A percentile compares a stretch with the other conserved stretches of the same genome.
These are phyloP conservation scores for Didymella glomerata DNA, from an alignment of 2,329 filamentous ascomycete species.

Conservation along the genomic window DNA sequence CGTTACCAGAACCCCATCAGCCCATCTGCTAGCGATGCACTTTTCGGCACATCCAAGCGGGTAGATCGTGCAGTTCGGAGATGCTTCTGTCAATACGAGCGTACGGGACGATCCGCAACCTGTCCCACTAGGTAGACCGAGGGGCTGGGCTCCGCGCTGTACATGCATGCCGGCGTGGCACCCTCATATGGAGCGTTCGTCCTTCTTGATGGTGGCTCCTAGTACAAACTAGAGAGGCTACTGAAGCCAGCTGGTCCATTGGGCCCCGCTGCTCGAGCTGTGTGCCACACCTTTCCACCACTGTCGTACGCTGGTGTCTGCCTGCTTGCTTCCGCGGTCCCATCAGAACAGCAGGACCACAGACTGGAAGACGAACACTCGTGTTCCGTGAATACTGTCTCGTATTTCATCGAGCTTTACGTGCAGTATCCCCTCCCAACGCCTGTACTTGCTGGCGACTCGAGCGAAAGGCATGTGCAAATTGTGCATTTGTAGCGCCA, in stretches of 20 bases:
- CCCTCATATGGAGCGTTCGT: not conserved
- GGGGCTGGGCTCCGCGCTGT: conserved; percentile 7
- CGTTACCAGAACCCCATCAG: not conserved
- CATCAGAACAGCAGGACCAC: too few species aligned
- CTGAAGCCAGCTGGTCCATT: not conserved
- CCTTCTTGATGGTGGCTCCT: too few species aligned
- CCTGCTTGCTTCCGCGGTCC: not conserved
- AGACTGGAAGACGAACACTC: not conserved
- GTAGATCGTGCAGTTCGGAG: conserved; percentile 13
- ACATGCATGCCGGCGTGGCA: conserved; percentile 2
- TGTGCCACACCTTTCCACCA: not conserved
- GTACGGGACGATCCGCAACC: conserved; percentile 13
- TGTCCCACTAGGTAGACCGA: conserved; percentile 8
- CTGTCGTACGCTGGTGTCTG: not conserved
- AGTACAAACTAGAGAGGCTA: not conserved
- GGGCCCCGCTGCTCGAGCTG: not conserved
- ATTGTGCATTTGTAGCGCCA: not conserved
- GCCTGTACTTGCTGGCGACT: not conserved
- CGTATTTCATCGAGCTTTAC: not conserved
- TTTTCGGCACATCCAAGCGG: conserved; percentile 1
- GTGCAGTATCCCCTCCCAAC: too few species aligned
- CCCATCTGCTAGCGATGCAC: not conserved
- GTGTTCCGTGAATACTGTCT: not conserved
- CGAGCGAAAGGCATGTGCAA: not conserved
- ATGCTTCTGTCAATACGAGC: conserved; percentile 9